Conservation (phyloP, 345 rosid species). For the Conringia planisiliqua region DNA sequence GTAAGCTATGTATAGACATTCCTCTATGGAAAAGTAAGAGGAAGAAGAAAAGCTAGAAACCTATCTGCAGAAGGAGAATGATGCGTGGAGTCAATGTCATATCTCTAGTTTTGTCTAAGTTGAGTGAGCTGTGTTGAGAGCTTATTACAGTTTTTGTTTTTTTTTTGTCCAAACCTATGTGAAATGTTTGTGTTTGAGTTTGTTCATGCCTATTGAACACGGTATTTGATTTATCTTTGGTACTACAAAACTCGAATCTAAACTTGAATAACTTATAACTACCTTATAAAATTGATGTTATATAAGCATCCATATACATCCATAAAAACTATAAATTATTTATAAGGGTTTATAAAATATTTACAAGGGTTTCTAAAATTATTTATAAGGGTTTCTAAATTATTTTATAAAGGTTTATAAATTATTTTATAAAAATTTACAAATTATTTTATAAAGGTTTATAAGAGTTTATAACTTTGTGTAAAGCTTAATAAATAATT, state of each 20-base stretch:
- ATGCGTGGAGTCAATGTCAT: conserved; percentile 12
- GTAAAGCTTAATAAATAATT: too few relatives aligned
- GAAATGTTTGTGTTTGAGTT: conserved; percentile 23
- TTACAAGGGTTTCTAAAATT: too few relatives aligned
- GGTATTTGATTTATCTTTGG: neutral
- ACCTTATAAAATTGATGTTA: too few relatives aligned
- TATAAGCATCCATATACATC: too few relatives aligned
- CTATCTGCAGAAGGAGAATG: conserved; percentile 12
- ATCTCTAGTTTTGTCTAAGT: conserved; percentile 3
- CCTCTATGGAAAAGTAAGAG: neutral
- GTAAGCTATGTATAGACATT: conserved; percentile 8
- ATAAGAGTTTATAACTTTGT: too few relatives aligned
- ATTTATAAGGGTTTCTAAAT: too few relatives aligned
- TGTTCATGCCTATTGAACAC: conserved; percentile 16
- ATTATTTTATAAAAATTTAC: too few relatives aligned
- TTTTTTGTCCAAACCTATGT: neutral
- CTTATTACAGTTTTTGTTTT: neutral
- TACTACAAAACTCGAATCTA: conserved; percentile 7
- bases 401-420: too few relatives aligned
- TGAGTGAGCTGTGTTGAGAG: conserved; percentile 12
- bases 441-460: too few relatives aligned
- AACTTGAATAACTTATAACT: neutral
- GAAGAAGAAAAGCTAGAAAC: neutral
- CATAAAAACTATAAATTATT: too few relatives aligned
- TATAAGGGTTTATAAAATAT: too few relatives aligned